phyloP scores from a whole-genome alignment of 2,329 filamentous ascomycete genomes.

The Ascochyta fabae region DNA sequence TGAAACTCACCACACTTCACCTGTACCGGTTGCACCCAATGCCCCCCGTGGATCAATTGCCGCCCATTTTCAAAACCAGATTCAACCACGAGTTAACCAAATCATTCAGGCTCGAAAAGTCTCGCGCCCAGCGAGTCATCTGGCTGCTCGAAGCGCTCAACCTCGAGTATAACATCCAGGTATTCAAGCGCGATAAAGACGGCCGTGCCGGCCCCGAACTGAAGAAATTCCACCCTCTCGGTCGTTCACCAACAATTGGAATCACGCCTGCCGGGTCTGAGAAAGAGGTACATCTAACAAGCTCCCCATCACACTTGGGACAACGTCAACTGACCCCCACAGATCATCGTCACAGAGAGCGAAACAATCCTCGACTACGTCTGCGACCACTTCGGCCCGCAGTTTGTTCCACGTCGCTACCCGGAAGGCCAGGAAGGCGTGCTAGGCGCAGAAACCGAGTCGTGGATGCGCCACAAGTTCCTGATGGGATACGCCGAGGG shows the following conservation, averaged over 20 bases:
- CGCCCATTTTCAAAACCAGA: neutral
- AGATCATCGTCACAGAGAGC: slow-evolving; percentile 77
- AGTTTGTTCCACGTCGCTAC: slow-evolving; percentile 61
- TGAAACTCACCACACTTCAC: slow-evolving; percentile 2
- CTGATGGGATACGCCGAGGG: slow-evolving; percentile 84
- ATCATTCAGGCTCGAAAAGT: slow-evolving; percentile 74
- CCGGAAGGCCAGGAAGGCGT: slow-evolving; percentile 60
- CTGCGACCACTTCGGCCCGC: slow-evolving; percentile 67
- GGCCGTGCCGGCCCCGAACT: slow-evolving; percentile 77
- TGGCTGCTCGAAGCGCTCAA: slow-evolving; percentile 87
- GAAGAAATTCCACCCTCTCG: slow-evolving; percentile 79
- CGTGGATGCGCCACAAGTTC: slow-evolving; percentile 64
- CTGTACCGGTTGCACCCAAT: neutral
- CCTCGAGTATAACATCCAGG: slow-evolving; percentile 78
- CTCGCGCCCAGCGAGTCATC: slow-evolving; percentile 80
- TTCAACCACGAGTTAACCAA: neutral
- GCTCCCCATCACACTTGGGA: neutral
- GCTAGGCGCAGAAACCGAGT: slow-evolving; percentile 64
- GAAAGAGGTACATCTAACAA: slow-evolving; percentile 45
- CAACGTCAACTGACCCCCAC: slow-evolving; percentile 1
- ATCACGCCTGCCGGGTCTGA: slow-evolving; percentile 59
- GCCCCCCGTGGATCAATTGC: neutral
- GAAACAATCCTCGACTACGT: slow-evolving; percentile 84
- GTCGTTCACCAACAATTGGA: slow-evolving; percentile 82
- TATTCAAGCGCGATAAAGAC: slow-evolving; percentile 72